Evolutionary conservation across 106 monocot genomes (phyloP).

Genomic region (Platanthera zijinensis): DNA sequence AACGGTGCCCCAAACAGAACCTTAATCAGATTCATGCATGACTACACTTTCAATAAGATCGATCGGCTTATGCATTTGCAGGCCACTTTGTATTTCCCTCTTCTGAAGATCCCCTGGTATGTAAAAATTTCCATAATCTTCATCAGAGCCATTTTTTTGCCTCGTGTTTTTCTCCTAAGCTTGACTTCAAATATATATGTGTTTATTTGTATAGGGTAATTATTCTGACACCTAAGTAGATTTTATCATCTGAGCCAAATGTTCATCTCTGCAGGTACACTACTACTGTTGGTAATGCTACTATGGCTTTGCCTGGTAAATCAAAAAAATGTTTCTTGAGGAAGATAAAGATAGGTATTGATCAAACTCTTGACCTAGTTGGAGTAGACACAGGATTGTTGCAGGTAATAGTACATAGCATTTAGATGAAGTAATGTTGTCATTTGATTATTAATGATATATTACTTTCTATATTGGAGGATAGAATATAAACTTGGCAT

Average conservation of each 20-base stretch:
- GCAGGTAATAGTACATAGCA: slow-evolving; percentile 1
- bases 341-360: slow-evolving; percentile 9
- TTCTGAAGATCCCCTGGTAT: slow-evolving; percentile 46
- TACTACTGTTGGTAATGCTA: not conserved
- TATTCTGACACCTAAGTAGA: not conserved
- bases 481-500: slow-evolving; percentile 1
- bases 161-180: not conserved
- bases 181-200: not conserved
- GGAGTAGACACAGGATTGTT: not conserved
- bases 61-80: slow-evolving; percentile 15
- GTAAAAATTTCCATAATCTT: not conserved
- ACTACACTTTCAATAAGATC: not conserved
- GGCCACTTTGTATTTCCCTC: slow-evolving; percentile 35
- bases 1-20: too few relatives aligned
- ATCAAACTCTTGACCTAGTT: slow-evolving; percentile 3
- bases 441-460: not conserved
- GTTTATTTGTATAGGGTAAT: not conserved
- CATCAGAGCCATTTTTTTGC: not conserved
- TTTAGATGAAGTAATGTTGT: not conserved
- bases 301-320: not conserved
- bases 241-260: not conserved
- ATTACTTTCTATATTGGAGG: not conserved
- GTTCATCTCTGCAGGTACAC: slow-evolving; percentile 8
- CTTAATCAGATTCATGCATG: not conserved
- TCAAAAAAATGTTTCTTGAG: slow-evolving; percentile 3